Evolutionary conservation across 1,284 basidiomycete species (phyloP), one percentile per base, ranked within the genome.

Genomic region (Chiua sp.): DNA sequence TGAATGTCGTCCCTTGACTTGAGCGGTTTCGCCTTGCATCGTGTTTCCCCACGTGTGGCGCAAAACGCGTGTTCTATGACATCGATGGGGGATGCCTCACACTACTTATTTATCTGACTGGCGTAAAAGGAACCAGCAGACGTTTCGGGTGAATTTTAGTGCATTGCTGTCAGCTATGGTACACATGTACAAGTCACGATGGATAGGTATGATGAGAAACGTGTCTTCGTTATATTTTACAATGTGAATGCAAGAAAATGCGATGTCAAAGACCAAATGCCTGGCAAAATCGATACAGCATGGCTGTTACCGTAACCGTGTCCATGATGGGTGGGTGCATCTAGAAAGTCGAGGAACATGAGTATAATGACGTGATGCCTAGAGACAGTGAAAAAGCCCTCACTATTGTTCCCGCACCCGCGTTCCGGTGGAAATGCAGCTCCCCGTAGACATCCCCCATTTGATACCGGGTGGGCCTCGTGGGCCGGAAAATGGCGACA

Each of bases 271-370:
- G 79, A 69, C 87, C 87, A 79, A 84, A 91, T 53, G 84, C 79
- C 56, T 81, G 79, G 68, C 87, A 89, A 74, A 91, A 91, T 57
- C 92, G 86, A 77, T 91, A 93, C 47, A 93, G 79, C 89, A 93
- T 92, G 56, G 86, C 85, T 42, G 91, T 91, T 63, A 93, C 86
- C 42, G 87, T 88, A 62, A 93, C 90, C 53, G 85, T 86, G 79
- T 93, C 91, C 91, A 93, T 93, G 75, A 93, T 86, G 62, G 92
- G 91, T 57, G 91, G 91, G 71, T 92, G 91, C 79, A 86, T 90
- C 91, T 92, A 71, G 56, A 32, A 15, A 48, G 57, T 53, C 63
- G 64, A 60, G 59, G 39, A 62, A 64, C 57, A 67, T 76, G 63
- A 72, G 63, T 35, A 57, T 50, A 5, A 47, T 63, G 71, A 67